Percentiles rank a stretch among this genome's conserved stretches.
Evolutionary conservation across 805 yeast genomes (phyloP).

Genomic region (Kazachstania africana): DNA sequence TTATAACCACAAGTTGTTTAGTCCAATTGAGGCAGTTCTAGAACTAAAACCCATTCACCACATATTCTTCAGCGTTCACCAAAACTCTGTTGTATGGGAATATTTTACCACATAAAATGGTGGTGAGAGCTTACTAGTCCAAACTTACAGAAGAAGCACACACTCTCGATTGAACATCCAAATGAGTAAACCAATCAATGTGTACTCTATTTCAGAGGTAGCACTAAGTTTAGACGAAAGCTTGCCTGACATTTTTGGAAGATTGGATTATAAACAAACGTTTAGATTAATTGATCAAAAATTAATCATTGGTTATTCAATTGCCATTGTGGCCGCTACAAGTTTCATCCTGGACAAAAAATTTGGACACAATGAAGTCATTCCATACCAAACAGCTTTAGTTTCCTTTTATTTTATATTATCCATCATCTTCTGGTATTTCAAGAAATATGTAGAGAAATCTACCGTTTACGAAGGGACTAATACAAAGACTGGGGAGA

Average conservation of each 20-base stretch:
- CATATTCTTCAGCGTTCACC: no score
- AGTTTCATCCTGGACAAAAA: slow-evolving; percentile 43
- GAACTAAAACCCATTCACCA: no score
- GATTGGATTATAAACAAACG: slow-evolving; percentile 16
- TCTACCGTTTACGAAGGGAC: slow-evolving; percentile 35
- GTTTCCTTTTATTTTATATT: slow-evolving; percentile 31
- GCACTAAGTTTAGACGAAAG: slow-evolving; percentile 23
- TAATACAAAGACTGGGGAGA: slow-evolving; percentile 16
- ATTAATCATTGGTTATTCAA: slow-evolving; percentile 38
- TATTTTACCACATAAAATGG: no score
- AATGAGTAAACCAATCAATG: slow-evolving; percentile 25
- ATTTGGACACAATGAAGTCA: slow-evolving; percentile 31
- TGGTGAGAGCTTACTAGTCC: no score
- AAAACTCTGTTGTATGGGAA: no score
- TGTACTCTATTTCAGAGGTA: slow-evolving; percentile 22
- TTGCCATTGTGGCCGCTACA: slow-evolving; percentile 37
- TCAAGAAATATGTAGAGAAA: slow-evolving; percentile 29
- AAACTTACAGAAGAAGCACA: no score
- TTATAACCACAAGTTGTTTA: no score
- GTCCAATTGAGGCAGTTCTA: no score
- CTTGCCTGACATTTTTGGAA: slow-evolving; percentile 14
- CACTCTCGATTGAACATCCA: no score
- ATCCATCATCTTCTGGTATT: slow-evolving; percentile 30
- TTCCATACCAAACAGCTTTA: slow-evolving; percentile 29
- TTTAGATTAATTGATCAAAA: slow-evolving; percentile 31